These are phyloP conservation scores for Sporisorium exsertum DNA, from an alignment of 1,284 basidiomycete species.

Conservation along the genomic window DNA sequence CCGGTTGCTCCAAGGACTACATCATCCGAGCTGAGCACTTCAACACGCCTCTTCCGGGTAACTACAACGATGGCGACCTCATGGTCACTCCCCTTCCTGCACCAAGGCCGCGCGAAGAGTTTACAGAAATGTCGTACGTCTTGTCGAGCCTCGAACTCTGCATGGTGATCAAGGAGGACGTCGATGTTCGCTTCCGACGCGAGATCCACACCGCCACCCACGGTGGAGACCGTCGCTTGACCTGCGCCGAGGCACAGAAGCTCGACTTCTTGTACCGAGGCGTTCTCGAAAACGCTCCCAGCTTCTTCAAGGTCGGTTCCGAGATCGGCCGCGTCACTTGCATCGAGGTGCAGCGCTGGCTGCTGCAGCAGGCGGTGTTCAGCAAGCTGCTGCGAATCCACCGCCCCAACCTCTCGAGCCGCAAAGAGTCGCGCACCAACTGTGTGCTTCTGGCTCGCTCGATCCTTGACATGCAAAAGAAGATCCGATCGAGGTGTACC, in stretches of 20 bases:
- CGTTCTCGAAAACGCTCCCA: slow-evolving; percentile 54
- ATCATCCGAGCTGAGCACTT: slow-evolving; percentile 58
- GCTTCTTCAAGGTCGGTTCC: slow-evolving; percentile 62
- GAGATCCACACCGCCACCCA: slow-evolving; percentile 42
- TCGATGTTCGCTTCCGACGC: slow-evolving; percentile 50
- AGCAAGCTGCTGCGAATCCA: slow-evolving; percentile 64
- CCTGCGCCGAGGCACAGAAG: slow-evolving; percentile 37
- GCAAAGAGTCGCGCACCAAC: slow-evolving; percentile 54
- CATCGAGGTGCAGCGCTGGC: slow-evolving; percentile 64
- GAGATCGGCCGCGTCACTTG: slow-evolving; percentile 49
- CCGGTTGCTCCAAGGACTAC: slow-evolving; percentile 48
- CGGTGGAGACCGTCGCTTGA: slow-evolving; percentile 42
- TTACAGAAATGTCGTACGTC: slow-evolving; percentile 64
- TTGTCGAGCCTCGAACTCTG: slow-evolving; percentile 55
- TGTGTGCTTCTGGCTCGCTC: slow-evolving; percentile 63
- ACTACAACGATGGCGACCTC: slow-evolving; percentile 66
- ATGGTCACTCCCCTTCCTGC: slow-evolving; percentile 47
- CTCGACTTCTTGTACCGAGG: slow-evolving; percentile 57
- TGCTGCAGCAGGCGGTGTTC: slow-evolving; percentile 65
- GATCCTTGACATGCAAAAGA: slow-evolving; percentile 65
- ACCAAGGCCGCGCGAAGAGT: slow-evolving; percentile 48
- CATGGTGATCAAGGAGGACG: slow-evolving; percentile 54
- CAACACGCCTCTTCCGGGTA: slow-evolving; percentile 66
- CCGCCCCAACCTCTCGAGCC: slow-evolving; percentile 54
- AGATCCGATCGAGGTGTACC: slow-evolving; percentile 57